Evolutionary conservation across 805 yeast species (phyloP), one percentile per base, ranked within the genome.

Genomic region (Myxozyma udenii): DNA sequence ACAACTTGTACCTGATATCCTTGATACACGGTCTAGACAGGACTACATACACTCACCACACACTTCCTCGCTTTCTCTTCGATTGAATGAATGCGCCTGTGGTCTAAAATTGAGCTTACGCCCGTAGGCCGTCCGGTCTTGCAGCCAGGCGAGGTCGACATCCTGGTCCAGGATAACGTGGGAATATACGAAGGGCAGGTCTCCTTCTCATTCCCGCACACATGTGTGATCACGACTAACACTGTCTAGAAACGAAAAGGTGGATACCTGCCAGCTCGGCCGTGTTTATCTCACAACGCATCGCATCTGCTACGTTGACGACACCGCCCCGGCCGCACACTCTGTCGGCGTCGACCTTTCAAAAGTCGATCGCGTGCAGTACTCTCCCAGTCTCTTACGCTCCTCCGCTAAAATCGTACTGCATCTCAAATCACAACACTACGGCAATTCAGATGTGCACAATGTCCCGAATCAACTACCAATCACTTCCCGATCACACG

Each of bases 361-460:
- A 18, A 74, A 72, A 42, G 67, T 83, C 3, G 65, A 62, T 1
- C 55, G 64, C 23, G 26, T 46, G 14, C 55, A 55, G 45, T 47
- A 50, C 28, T 33, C 49, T 12, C 58, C 62, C 4, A 79, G 87
- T 16, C 87, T 90, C 62, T 66, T 91, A 44, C 79, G 83, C 56
- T 78, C 89, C 3, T 85, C 93, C 11, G 88, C 97, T 0, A 87
- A 89, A 61, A 74, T 90, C n/a, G 78, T 74, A 4, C 52, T 80
- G 7, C 45, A 33, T 32, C 25, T 55, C 3, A 11, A 46, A 11
- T 42, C 33, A 16, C 33, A 33, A 21, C 14, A 37, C 44, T 6
- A 40, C 32, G 21, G 26, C 21, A 14, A 19, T 16, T 24, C 45
- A 9, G 14, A 14, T 28, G 33, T 28, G 12, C 9, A 14, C 9